A percentile compares a stretch with the other conserved stretches of the same genome.
Evolutionary conservation across 2,329 filamentous ascomycete species (phyloP).

Genomic region (Parastagonospora nodorum): DNA sequence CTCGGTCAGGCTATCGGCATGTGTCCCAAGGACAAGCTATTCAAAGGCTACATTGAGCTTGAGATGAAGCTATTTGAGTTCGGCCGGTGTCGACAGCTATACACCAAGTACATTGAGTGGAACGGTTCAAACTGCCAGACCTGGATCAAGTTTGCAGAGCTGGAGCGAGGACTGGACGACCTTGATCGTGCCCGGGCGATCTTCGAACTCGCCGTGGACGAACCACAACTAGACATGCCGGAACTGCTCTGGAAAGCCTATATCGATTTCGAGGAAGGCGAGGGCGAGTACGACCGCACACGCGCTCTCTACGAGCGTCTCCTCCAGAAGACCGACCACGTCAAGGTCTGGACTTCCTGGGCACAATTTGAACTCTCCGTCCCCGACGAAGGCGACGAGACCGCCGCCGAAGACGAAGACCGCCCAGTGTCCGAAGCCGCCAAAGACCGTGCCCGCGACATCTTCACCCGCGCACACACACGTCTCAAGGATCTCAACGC

Average conservation of each 20-base stretch:
- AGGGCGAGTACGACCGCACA: slow-evolving; percentile 85
- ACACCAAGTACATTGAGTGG: slow-evolving; percentile 92
- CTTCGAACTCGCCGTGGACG: slow-evolving; percentile 85
- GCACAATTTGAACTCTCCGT: slow-evolving; percentile 98
- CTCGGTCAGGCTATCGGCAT: slow-evolving; percentile 88
- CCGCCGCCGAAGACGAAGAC: slow-evolving; percentile 50
- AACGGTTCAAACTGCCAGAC: slow-evolving; percentile 88
- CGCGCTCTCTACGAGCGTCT: slow-evolving; percentile 86
- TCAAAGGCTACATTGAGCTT: slow-evolving; percentile 89
- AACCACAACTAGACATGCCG: slow-evolving; percentile 90
- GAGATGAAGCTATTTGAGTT: slow-evolving; percentile 96
- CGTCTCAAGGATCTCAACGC: slow-evolving; percentile 90
- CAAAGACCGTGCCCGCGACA: slow-evolving; percentile 76
- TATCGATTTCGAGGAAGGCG: slow-evolving; percentile 97
- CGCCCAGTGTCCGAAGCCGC: slow-evolving; percentile 76
- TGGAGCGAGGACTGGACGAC: slow-evolving; percentile 91
- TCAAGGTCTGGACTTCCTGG: slow-evolving; percentile 99
- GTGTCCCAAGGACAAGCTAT: slow-evolving; percentile 95
- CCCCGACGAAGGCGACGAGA: slow-evolving; percentile 72
- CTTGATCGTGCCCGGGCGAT: slow-evolving; percentile 86
- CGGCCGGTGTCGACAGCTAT: slow-evolving; percentile 83
- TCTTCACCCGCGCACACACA: slow-evolving; percentile 86
- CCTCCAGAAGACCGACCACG: slow-evolving; percentile 92
- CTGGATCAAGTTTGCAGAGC: slow-evolving; percentile 95
- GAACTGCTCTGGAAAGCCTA: slow-evolving; percentile 97